phyloP scores from a whole-genome alignment of 148 eudicot genomes.

The Rhododendron mucronatum region DNA sequence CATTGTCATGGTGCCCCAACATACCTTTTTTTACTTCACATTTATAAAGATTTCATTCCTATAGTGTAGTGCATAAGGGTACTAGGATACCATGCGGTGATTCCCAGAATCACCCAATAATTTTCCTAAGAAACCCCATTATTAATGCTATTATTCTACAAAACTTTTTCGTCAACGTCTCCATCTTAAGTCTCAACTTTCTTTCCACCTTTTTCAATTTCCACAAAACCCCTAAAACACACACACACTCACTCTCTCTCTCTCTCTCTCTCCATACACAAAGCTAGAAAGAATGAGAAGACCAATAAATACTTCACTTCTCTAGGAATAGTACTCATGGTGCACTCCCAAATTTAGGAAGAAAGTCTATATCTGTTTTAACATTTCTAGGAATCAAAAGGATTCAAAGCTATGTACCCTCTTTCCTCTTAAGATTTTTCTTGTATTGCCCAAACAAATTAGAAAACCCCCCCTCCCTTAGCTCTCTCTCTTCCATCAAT shows the following conservation, averaged over 20 bases:
- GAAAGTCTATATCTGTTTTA: not conserved
- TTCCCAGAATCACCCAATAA: not conserved
- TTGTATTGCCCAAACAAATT: not conserved
- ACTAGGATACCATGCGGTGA: rapidly evolving
- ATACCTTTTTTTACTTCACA: too few relatives aligned
- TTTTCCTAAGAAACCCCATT: too few relatives aligned
- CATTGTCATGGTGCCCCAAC: not conserved
- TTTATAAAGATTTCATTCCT: too few relatives aligned
- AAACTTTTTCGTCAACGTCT: not conserved
- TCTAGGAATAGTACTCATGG: not conserved
- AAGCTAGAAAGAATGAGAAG: not conserved
- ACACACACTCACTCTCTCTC: too few relatives aligned
- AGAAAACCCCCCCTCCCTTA: not conserved
- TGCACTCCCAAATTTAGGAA: not conserved
- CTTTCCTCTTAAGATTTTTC: not conserved
- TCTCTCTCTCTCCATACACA: not conserved
- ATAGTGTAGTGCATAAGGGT: too few relatives aligned
- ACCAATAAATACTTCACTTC: not conserved
- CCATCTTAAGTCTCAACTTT: not conserved
- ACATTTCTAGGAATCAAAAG: not conserved
- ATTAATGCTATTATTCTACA: not conserved
- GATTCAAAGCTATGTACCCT: not conserved
- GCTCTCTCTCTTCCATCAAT: not conserved
- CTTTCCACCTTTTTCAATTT: not conserved
- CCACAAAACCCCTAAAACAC: not conserved